Conservation (phyloP, 2,329 filamentous ascomycete genomes). For the Hysterium pulicare region DNA sequence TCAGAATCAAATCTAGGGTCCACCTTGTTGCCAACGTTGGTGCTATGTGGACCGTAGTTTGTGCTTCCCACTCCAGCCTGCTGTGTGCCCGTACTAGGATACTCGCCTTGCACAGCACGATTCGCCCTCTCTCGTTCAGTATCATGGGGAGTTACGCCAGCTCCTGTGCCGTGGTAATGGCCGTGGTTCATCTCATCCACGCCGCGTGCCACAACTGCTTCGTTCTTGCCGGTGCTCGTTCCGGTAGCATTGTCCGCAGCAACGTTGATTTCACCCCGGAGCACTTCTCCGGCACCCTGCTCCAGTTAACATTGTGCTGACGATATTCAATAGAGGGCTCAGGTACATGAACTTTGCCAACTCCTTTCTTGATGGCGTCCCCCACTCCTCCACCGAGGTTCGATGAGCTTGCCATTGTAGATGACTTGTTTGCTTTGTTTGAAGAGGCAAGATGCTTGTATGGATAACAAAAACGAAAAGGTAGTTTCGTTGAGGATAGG, state of each 20-base stretch:
- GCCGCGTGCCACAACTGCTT: constrained; percentile 30
- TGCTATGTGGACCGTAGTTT: constrained; percentile 16
- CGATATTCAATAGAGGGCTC: not conserved
- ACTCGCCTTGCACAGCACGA: constrained; percentile 16
- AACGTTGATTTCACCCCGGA: constrained; percentile 37
- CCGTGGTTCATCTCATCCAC: constrained; percentile 33
- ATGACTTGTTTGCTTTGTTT: no score
- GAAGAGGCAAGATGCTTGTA: no score
- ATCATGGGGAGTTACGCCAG: constrained; percentile 26
- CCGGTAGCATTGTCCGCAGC: constrained; percentile 32
- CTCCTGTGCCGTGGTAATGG: constrained; percentile 28
- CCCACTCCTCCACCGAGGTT: constrained; percentile 24
- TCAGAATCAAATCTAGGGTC: constrained; percentile 19
- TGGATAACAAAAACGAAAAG: no score
- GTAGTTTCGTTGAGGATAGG: no score
- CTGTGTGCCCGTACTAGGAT: not conserved
- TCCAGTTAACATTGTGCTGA: constrained; percentile 10
- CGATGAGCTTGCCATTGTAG: constrained; percentile 3
- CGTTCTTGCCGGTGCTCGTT: constrained; percentile 28
- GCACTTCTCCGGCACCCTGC: constrained; percentile 37
- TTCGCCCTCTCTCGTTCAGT: constrained; percentile 23
- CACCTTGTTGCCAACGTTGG: constrained; percentile 20
- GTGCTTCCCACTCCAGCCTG: not conserved
- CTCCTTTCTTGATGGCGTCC: constrained; percentile 31
- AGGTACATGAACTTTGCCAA: constrained; percentile 34